Base-by-base conservation (phyloP, 306 rosid species). In the Begonia fuchsioides region DNA sequence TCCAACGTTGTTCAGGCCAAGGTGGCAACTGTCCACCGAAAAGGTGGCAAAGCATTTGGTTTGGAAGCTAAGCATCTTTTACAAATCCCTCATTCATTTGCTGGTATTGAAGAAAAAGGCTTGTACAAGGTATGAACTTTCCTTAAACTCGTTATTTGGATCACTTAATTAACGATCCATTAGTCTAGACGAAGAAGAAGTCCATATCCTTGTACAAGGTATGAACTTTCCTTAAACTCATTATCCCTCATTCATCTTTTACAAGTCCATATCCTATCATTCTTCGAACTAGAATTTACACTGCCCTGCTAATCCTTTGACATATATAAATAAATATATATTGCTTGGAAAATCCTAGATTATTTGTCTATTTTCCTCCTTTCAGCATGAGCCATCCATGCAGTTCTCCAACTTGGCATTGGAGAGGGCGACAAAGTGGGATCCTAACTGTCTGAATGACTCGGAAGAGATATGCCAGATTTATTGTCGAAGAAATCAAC, bases 371-470 rank as follows among this genome's bases (percentile, higher is more conserved):
- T 15, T 26, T 43, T 26, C 47, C 26, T 62, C 47, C 32, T 35
- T 43, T 59, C 71, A 76, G 83, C 70, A 66, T 39, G 68, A 76
- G 53, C 78, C 75, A 54, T 68, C 79, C 41, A 72, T 81, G 61
- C 79, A 74, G 64, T 62, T 76, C 61, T 56, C 86, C 45, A 76
- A 77, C 57, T 53, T 70, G 49, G 90, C 76, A 59, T 78, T 81
- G 95, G 95, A 88, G 61, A 93, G 95, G 49, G 81, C 59, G 50
- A 88, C 96, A 19, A 88, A 88, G 71, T 88, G 96, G 96, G 90
- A 88, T 47, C 95, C 96, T 47, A 72, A 80, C 46, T 49, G 82
- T 59, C 55, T 69, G 32, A 74, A 74, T 65, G 44, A 77, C 44
- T 65, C 80, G 20, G 75, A 80, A 32, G 93, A 83, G 68, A 72